Percentiles rank a stretch among this genome's conserved stretches.
phyloP scores from a whole-genome alignment of 768 basidiomycete species.

The Clavulina sp. region DNA sequence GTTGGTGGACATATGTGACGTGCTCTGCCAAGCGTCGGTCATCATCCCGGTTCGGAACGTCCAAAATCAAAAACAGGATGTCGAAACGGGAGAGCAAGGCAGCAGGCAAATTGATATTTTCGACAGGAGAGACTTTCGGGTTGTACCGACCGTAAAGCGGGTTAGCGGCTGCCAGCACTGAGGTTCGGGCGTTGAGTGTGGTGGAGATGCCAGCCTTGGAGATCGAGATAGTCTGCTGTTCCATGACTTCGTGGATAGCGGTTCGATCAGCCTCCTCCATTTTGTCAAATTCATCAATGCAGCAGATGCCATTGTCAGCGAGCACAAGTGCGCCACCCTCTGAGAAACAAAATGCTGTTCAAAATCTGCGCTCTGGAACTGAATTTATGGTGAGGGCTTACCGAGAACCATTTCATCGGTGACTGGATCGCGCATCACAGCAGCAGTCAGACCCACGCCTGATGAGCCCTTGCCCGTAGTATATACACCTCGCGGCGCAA shows the following conservation, averaged over 20 bases:
- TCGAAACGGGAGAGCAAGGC: constrained; percentile 94
- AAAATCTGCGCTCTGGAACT: background rate
- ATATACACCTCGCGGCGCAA: constrained; percentile 93
- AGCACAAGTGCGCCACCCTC: constrained; percentile 99
- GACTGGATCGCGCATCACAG: constrained; percentile 97
- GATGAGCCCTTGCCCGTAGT: constrained; percentile 98
- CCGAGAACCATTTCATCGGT: constrained; percentile 99
- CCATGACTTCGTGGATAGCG: constrained; percentile 99
- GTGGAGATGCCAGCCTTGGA: constrained; percentile 99
- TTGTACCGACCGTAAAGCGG: constrained; percentile 97
- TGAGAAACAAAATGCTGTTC: constrained; percentile 19
- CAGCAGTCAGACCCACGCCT: constrained; percentile 95
- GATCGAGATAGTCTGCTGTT: constrained; percentile 98
- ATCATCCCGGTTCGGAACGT: constrained; percentile 86
- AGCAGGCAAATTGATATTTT: constrained; percentile 97
- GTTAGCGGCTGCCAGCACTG: constrained; percentile 94
- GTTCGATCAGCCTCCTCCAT: constrained; percentile 98
- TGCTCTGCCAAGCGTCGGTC: constrained; percentile 94
- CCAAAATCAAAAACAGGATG: constrained; percentile 86
- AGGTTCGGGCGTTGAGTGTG: constrained; percentile 91
- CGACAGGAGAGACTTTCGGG: constrained; percentile 90
- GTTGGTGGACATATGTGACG: constrained; percentile 97
- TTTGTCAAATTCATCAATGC: constrained; percentile 99
- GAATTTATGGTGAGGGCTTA: constrained; percentile 24
- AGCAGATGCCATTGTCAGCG: constrained; percentile 98